Percentiles rank a stretch among this genome's conserved stretches.
These are phyloP conservation scores for Monosporascus sp. DNA, from an alignment of 2,329 filamentous ascomycete genomes.

Conservation along the genomic window DNA sequence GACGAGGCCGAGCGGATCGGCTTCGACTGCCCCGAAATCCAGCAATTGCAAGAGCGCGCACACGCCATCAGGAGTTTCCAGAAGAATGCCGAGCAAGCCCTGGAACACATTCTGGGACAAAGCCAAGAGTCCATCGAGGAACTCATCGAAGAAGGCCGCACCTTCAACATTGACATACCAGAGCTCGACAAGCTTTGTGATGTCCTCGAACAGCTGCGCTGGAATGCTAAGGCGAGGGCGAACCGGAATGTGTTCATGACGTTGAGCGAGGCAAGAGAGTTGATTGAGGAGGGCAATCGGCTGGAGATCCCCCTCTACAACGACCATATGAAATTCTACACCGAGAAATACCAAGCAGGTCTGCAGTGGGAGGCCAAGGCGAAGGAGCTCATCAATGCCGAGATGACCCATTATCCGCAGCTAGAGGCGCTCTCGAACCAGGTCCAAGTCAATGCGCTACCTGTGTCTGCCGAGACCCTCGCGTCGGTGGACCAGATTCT, in stretches of 20 bases:
- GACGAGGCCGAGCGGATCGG: slow-evolving; percentile 78
- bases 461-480: slow-evolving; percentile 77
- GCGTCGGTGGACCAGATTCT: slow-evolving; percentile 83
- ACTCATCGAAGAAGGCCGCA: slow-evolving; percentile 80
- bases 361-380: slow-evolving; percentile 91
- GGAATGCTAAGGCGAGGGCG: slow-evolving; percentile 73
- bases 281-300: slow-evolving; percentile 73
- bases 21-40: slow-evolving; percentile 91
- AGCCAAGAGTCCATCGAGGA: slow-evolving; percentile 78
- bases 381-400: slow-evolving; percentile 85
- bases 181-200: slow-evolving; percentile 80
- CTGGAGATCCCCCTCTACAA: slow-evolving; percentile 77
- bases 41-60: slow-evolving; percentile 76
- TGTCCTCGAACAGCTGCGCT: slow-evolving; percentile 79
- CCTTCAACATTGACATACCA: slow-evolving; percentile 86
- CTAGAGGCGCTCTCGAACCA: slow-evolving; percentile 87
- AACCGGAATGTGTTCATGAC: slow-evolving; percentile 62
- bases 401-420: slow-evolving; percentile 89
- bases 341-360: slow-evolving; percentile 71
- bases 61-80: slow-evolving; percentile 83
- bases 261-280: slow-evolving; percentile 70
- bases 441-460: slow-evolving; percentile 63
- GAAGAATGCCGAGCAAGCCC: slow-evolving; percentile 63
- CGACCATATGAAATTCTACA: slow-evolving; percentile 70
- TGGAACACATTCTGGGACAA: slow-evolving; percentile 60